Evolutionary conservation across 2,329 filamentous ascomycete genomes (phyloP), one percentile per base, ranked within the genome.

Genomic region (Arthrobotrys musiformis): DNA sequence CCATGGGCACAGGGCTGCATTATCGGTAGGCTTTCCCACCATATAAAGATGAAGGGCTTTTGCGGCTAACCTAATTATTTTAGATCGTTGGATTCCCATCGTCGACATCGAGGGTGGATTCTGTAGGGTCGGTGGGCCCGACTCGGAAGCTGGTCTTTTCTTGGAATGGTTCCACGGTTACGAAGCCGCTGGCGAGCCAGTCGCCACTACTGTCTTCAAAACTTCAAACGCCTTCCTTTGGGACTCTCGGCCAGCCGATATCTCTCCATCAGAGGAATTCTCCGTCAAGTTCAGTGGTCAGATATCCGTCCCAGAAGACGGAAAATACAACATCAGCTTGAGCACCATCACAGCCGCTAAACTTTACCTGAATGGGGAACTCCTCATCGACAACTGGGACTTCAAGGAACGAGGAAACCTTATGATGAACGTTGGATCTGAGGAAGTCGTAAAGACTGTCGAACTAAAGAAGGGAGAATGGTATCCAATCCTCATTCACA

Each of bases 371-470:
- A 54, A 77, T n/a, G 73, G 73, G 19, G 60, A 64, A 19, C 66
- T 70, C 13, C 60, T 77, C 8, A 66, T 77, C 44, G 73, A 77
- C n/a, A 77, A 77, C 73, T 77, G 73, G 73, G 73, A 77, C n/a
- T 77, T 77, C 61, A 77, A 77, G 37, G 58, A 67, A 28, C 73
- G 73, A 6, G 58, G 66, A 7, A 66, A 77, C 28, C 40, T 77
- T 8, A 70, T 77, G 66, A 77, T 77, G 73, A 77, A 77, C 40
- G 60, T 70, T 30, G 73, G 73, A n/a, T 77, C 73, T 7, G 73
- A 77, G 30, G 73, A 77, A 62, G 42, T 70, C 9, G 40, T 77
- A n/a, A 70, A 61, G 35, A 77, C 73, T 3, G 15, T 77, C 9
- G 73, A 77, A 22, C 24, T 77, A 22, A 77, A 70, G 52, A 56